phyloP scores from a whole-genome alignment of 345 rosid genomes.

The Draba incana region DNA sequence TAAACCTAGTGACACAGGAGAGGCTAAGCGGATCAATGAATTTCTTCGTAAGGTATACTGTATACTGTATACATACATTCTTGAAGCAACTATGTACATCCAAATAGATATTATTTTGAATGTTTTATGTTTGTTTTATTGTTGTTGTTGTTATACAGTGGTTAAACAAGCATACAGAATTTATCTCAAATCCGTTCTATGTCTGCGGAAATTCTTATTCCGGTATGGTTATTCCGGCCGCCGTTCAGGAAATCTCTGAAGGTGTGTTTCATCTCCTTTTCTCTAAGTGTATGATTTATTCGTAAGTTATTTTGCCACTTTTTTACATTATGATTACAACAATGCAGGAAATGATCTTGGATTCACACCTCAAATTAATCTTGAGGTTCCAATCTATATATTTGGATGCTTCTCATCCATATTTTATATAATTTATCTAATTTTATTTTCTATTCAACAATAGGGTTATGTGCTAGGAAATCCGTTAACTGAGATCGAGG shows the following conservation, averaged over 20 bases:
- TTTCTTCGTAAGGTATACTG: slow-evolving; percentile 52
- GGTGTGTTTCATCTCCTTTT: slow-evolving; percentile 33
- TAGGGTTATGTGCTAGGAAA: slow-evolving; percentile 33
- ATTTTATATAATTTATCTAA: too few relatives aligned
- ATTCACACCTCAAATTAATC: slow-evolving; percentile 45
- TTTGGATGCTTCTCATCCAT: not conserved
- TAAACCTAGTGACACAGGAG: slow-evolving; percentile 48
- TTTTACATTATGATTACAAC: slow-evolving; percentile 8
- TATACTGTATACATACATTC: not conserved
- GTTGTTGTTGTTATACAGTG: slow-evolving; percentile 46
- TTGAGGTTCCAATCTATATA: slow-evolving; percentile 48
- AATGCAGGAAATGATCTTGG: slow-evolving; percentile 57
- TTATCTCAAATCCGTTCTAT: slow-evolving; percentile 51
- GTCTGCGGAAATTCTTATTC: slow-evolving; percentile 68
- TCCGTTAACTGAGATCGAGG: not conserved
- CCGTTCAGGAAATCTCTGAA: slow-evolving; percentile 49
- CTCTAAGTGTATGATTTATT: not conserved
- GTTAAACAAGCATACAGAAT: slow-evolving; percentile 55
- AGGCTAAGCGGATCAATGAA: slow-evolving; percentile 44
- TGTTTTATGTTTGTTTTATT: too few relatives aligned
- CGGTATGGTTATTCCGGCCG: slow-evolving; percentile 54
- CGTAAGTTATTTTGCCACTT: not conserved
- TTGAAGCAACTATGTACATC: not conserved
- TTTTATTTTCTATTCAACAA: not conserved
- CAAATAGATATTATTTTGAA: not conserved